Evolutionary conservation across 2,329 filamentous ascomycete species (phyloP), one percentile per base, ranked within the genome.

Genomic region (Paraphoma chrysanthemicola): DNA sequence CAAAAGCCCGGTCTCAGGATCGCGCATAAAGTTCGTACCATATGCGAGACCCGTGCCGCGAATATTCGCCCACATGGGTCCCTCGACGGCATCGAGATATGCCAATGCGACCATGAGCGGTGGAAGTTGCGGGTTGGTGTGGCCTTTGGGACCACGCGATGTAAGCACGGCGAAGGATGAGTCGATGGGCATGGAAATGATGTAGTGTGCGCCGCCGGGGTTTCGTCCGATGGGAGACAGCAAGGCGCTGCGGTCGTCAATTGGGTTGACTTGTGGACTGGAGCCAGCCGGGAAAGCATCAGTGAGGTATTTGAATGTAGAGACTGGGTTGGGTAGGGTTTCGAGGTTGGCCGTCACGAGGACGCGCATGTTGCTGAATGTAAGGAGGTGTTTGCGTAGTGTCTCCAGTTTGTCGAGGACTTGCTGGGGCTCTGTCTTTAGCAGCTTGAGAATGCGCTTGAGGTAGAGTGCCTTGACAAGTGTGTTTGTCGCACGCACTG

Each of bases 11-110:
- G 87, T 88, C 69, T 95, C 92, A 29, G 91, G 80, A 70, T 92
- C 90, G 44, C 90, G 88, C 44, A 84, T 84, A 71, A 98, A 96
- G 67, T 85, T 87, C 0, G 90, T 89, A 51, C 93, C 93, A 72
- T 99, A 99, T 0, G 95, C 95, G 50, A 98, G 88, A 44, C 95
- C 95, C 43, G 92, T 95, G 53, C 95, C 95, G 45, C 95, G 92
- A 47, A 98, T 91, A 0, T 92, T 92, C 61, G 90, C 90, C 94
- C 95, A 98, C 31, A 99, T 86, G 0, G 95, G 95, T 0, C 95
- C 95, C 77, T 99, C 95, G 16, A 96, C 90, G 0, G 93, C 89
- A 72, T 97, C 93, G 58, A 99, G 89, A 73, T 97, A 98, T 17
- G 93, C 88, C 48, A 93, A 87, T 0, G 94, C 93, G 7, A 99